Evolutionary conservation across 2,329 filamentous ascomycete genomes (phyloP), one percentile per base, ranked within the genome.

Genomic region (Colletotrichum ledebouriae): DNA sequence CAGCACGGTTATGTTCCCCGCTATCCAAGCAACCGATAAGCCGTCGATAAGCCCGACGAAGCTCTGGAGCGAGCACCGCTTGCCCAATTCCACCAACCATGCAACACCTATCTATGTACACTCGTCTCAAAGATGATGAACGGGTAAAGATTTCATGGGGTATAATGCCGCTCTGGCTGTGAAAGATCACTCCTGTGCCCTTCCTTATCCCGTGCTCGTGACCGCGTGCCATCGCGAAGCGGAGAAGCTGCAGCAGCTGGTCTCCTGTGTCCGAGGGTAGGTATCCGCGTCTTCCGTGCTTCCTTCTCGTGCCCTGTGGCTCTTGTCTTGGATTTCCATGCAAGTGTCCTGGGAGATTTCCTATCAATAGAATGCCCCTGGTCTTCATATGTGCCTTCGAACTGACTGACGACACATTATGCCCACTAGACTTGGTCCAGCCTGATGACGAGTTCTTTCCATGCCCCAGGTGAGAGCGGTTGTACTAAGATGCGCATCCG

Each of bases 11-110:
- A 53, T 55, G 25, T 46, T 20, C 59, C 59, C 65, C 49, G 29
- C 53, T 41, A 29, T 34, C 42, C 25, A 39, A 20, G 65, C 46
- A 15, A 33, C 47, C 22, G 39, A 58, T 53, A 67, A 53, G 33
- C 29, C 39, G 46, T 52, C 65, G 60, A 67, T 58, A 63, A 63
- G 52, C 25, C 59, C 20, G 52, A 63, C 53, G 44, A 67, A 63
- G 64, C 52, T 46, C 37, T 4, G 37, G 10, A 39, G 15, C 59
- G n/a, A 41, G 53, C 6, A 56, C 6, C 39, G 44, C 41, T 10
- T 20, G 37, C 10, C 20, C 34, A 7, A 34, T 52, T 53, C n/a
- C 50, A 62, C 33, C 49, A 41, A 13, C 17, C 44, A 39, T 34
- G 33, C 41, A 50, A 39, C 6, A 47, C 25, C 4, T 25, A 25